These are phyloP conservation scores for Colletotrichum cereale DNA, from an alignment of 2,329 filamentous ascomycete genomes.

Conservation along the genomic window DNA sequence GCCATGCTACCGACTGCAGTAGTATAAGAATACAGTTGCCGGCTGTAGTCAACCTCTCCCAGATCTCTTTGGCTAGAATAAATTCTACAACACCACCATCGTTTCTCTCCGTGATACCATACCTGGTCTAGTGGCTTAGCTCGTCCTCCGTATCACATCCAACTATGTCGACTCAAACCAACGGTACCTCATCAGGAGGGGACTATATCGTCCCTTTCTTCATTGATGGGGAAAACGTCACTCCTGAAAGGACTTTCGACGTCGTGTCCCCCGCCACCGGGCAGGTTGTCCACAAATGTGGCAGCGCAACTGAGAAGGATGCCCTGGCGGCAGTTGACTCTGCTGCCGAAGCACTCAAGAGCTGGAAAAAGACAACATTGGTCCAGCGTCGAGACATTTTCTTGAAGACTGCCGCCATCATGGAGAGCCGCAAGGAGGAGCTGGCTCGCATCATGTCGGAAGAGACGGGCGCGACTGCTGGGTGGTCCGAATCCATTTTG, in stretches of 20 bases:
- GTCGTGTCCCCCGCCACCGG: conserved; percentile 69
- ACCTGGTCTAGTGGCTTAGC: neutral
- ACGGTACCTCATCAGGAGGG: conserved; percentile 7
- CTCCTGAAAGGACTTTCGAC: conserved; percentile 62
- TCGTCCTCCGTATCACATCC: conserved; percentile 2
- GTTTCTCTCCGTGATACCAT: neutral
- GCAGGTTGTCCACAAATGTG: conserved; percentile 66
- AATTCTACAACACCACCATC: too few relatives aligned
- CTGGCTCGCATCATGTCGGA: conserved; percentile 64
- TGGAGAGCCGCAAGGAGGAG: conserved; percentile 66
- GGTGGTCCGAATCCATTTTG: conserved; percentile 52
- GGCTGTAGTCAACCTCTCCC: neutral
- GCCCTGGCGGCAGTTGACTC: conserved; percentile 62
- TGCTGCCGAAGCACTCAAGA: conserved; percentile 70
- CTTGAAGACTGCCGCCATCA: conserved; percentile 70
- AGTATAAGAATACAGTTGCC: conserved; percentile 21
- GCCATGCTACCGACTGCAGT: neutral
- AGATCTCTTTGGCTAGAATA: neutral
- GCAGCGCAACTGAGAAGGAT: conserved; percentile 64
- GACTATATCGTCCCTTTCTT: conserved; percentile 54
- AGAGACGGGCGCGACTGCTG: conserved; percentile 49
- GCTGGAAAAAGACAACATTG: conserved; percentile 72
- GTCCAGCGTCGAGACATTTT: conserved; percentile 71
- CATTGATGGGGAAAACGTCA: conserved; percentile 59
- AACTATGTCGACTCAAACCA: conserved; percentile 27